phyloP scores from a whole-genome alignment of 495 filamentous ascomycete genomes.

The Penicillium egyptiacum region DNA sequence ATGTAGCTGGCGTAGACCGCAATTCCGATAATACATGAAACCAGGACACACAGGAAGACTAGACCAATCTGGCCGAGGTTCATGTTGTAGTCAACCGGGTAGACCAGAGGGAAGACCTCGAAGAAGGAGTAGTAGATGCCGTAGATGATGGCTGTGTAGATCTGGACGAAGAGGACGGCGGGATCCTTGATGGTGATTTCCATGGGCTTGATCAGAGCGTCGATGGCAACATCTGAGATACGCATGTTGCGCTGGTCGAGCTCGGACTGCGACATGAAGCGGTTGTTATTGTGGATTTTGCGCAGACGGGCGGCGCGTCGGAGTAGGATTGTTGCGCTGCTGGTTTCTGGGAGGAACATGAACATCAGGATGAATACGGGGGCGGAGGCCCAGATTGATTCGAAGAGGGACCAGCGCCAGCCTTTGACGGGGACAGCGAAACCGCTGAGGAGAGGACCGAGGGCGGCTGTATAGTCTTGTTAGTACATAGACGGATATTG shows the following conservation, averaged over 20 bases:
- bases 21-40: conserved; percentile 56
- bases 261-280: conserved; percentile 49
- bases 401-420: conserved; percentile 59
- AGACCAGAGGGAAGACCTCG: conserved; percentile 74
- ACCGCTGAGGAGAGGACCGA: conserved; percentile 63
- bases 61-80: conserved; percentile 61
- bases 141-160: conserved; percentile 64
- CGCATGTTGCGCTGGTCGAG: conserved; percentile 53
- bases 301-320: conserved; percentile 57
- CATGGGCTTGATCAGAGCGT: conserved; percentile 61
- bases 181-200: conserved; percentile 65
- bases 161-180: conserved; percentile 59
- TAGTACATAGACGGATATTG: conserved; percentile 30
- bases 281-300: conserved; percentile 40
- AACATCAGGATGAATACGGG: conserved; percentile 53
- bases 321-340: conserved; percentile 55
- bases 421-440: conserved; percentile 56
- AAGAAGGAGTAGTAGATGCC: conserved; percentile 72
- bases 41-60: conserved; percentile 62
- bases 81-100: conserved; percentile 61
- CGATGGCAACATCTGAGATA: conserved; percentile 46
- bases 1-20: conserved; percentile 54
- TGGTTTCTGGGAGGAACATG: conserved; percentile 58
- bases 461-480: conserved; percentile 47
- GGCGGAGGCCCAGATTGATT: conserved; percentile 48